Conservation (phyloP, 306 rosid species). For the Urtica urens region DNA sequence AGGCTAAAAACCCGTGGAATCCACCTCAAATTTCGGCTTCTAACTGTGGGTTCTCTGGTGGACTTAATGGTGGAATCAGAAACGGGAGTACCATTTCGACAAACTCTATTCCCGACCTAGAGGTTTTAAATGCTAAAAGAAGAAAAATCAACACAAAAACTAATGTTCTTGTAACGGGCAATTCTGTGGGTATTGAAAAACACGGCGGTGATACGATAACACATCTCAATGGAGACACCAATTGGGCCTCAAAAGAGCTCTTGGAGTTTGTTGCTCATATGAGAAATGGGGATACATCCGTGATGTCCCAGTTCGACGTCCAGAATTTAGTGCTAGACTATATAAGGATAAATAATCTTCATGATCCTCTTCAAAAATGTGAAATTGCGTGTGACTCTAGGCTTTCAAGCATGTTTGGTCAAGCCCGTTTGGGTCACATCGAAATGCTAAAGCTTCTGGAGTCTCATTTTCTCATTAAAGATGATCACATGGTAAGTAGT, state of each 20-base stretch:
- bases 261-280: slow-evolving; percentile 81
- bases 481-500: slow-evolving; percentile 24
- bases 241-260: slow-evolving; percentile 87
- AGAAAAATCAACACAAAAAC: slow-evolving; percentile 27
- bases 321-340: slow-evolving; percentile 63
- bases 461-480: slow-evolving; percentile 52
- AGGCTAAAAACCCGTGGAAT: slow-evolving; percentile 62
- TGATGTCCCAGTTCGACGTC: slow-evolving; percentile 53
- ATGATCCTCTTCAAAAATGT: slow-evolving; percentile 60
- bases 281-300: slow-evolving; percentile 68
- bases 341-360: slow-evolving; percentile 59
- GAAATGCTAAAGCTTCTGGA: slow-evolving; percentile 89
- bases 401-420: slow-evolving; percentile 67
- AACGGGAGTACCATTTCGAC: slow-evolving; percentile 34
- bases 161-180: slow-evolving; percentile 17
- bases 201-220: slow-evolving; percentile 24
- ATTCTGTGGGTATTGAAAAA: slow-evolving; percentile 21
- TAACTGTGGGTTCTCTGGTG: slow-evolving; percentile 28
- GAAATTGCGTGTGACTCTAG: slow-evolving; percentile 71
- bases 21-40: slow-evolving; percentile 30
- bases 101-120: slow-evolving; percentile 45
- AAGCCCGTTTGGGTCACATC: slow-evolving; percentile 47
- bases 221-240: slow-evolving; percentile 32
- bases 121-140: slow-evolving; percentile 33
- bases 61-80: slow-evolving; percentile 29